phyloP scores from a whole-genome alignment of 2,329 filamentous ascomycete genomes.

The Colletotrichum orchidophilum region DNA sequence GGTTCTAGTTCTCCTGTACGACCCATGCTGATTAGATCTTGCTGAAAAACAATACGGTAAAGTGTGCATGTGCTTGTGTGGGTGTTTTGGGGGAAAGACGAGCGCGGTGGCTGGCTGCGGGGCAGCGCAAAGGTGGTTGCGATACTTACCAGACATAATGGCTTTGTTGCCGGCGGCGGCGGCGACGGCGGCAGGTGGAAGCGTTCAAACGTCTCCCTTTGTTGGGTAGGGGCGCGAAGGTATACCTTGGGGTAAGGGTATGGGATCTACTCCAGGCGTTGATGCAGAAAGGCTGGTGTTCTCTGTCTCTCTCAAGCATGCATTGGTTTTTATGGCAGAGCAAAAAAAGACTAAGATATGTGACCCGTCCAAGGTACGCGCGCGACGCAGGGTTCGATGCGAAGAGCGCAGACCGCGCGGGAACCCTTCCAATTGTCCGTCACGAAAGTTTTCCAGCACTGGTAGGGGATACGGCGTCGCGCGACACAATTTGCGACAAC shows the following conservation, averaged over 20 bases:
- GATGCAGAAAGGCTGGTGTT: constrained; percentile 19
- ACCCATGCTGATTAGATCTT: constrained; percentile 15
- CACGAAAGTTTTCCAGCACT: constrained; percentile 1
- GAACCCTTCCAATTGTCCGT: constrained; percentile 15
- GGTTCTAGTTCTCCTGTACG: constrained; percentile 71
- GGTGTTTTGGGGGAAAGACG: background rate
- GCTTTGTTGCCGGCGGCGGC: constrained; percentile 4
- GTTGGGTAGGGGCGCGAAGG: constrained; percentile 13
- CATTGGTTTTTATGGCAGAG: constrained; percentile 31
- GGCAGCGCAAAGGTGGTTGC: constrained; percentile 16
- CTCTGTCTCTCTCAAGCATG: constrained; percentile 23
- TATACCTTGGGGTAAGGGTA: background rate
- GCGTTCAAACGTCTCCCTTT: constrained; percentile 18
- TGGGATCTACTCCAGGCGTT: constrained; percentile 8
- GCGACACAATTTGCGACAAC: constrained; percentile 16
- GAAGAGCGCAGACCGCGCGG: constrained; percentile 13
- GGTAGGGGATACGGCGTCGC: background rate
- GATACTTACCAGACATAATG: constrained; percentile 32
- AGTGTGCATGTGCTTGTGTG: background rate
- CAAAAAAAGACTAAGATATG: constrained; percentile 32
- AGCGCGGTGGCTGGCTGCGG: constrained; percentile 1
- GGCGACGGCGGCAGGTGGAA: background rate
- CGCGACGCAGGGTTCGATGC: constrained; percentile 20
- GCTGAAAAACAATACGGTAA: background rate
- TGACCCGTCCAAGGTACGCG: constrained; percentile 31